Percentiles rank a stretch among this genome's conserved stretches.
phyloP scores from a whole-genome alignment of 2,329 filamentous ascomycete species.

The Fusarium goolgardi region DNA sequence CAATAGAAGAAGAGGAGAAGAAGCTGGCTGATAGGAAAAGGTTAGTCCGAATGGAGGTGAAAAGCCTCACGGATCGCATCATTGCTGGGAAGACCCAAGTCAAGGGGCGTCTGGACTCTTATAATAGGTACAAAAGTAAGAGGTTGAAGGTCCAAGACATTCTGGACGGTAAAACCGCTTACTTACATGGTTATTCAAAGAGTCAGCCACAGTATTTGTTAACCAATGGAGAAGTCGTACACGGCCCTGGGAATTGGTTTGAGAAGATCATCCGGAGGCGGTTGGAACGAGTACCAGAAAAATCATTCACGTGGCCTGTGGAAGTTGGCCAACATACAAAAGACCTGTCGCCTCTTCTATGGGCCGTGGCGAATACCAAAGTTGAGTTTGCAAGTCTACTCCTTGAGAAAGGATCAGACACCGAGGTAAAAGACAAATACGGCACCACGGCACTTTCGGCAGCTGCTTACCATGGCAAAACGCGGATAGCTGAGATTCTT shows the following conservation, averaged over 20 bases:
- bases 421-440: fast-evolving
- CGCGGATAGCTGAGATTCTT: fast-evolving
- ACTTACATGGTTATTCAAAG: neutral
- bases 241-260: neutral
- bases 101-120: fast-evolving
- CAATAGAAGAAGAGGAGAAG: neutral
- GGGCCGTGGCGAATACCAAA: neutral
- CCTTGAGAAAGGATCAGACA: neutral
- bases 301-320: neutral
- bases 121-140: fast-evolving
- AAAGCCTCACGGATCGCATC: fast-evolving
- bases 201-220: neutral
- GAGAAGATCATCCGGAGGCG: neutral
- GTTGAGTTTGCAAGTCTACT: neutral
- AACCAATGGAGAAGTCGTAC: neutral
- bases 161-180: neutral
- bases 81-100: fast-evolving
- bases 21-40: neutral
- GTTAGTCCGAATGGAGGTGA: fast-evolving
- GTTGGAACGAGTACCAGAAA: neutral
- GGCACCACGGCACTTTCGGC: neutral
- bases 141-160: neutral
- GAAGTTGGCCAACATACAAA: neutral
- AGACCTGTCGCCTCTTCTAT: neutral
- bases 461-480: neutral